Base-by-base conservation (phyloP, 2,329 filamentous ascomycete genomes). In the Lachnellula cervina region DNA sequence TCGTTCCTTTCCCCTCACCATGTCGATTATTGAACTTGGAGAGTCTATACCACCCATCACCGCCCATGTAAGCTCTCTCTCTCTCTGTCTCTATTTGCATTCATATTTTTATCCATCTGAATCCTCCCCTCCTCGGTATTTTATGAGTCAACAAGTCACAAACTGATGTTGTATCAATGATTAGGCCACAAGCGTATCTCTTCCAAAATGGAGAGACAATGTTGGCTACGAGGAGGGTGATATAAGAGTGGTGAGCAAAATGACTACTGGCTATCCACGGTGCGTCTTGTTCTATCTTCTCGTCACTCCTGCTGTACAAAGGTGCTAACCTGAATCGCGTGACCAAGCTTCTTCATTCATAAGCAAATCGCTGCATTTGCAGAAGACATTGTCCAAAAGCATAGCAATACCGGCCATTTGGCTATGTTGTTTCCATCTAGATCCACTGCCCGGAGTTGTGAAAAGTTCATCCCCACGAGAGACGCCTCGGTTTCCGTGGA, bases 211-310 rank as follows among this genome's bases (percentile, higher is more conserved):
- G 94, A 80, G 80, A 62, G 80, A 91, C 62, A 97, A 96, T 67
- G 79, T 99, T 40, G 93, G 84, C 42, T 99, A 99, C 69, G 94
- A 99, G 72, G 91, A 99, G 72, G 93, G 91, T 50, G 81, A 95
- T 69, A 77, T 86, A 55, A 94, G 90, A 87, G 89, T 99, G n/a
- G 62, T 94, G 17, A 81, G 80, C 60, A 87, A 86, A 69, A 88
- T 99, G 91, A 80, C 83, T 62, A 95, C 89, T 45, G 94, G 94
- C 37, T 99, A 99, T 72, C 94, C 94, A 58, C 83, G 88, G 86
- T 89, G 72, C 56, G 56, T 49, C 38, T 45, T 34, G 16, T n/a
- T 53, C 49, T 32, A 17, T 16, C n/a, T 14, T 23, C 19, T 37
- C 43, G 14, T 25, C n/a, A n/a, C 8, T 42, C 25, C 45, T 37